Conservation (phyloP, 768 basidiomycete species). For the Artomyces pyxidatus region DNA sequence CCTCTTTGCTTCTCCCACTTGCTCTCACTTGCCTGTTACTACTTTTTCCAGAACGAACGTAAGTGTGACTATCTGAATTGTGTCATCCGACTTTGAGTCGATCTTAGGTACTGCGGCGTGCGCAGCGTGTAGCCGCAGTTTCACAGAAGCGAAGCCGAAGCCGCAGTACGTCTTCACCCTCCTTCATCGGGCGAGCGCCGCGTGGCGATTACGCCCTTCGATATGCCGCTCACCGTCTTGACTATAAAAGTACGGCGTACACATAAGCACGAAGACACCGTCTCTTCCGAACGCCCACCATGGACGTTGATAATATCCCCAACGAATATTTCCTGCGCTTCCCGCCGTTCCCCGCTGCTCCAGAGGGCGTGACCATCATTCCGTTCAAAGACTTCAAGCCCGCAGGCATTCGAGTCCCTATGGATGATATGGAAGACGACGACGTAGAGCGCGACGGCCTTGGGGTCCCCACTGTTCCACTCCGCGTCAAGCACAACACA, state of each 20-base stretch:
- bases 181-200: too few relatives aligned
- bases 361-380: conserved; percentile 38
- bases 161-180: too few relatives aligned
- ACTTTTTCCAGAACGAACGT: too few relatives aligned
- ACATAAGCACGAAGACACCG: too few relatives aligned
- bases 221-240: neutral
- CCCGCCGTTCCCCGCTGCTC: conserved; percentile 41
- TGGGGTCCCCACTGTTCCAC: conserved; percentile 57
- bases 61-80: too few relatives aligned
- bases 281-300: neutral
- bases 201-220: neutral
- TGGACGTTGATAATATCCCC: neutral
- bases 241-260: too few relatives aligned
- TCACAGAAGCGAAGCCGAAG: too few relatives aligned
- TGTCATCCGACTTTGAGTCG: too few relatives aligned
- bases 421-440: conserved; percentile 24
- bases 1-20: too few relatives aligned
- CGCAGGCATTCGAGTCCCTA: conserved; percentile 45
- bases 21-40: too few relatives aligned
- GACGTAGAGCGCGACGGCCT: conserved; percentile 54
- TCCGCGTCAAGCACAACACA: conserved; percentile 43
- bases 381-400: conserved; percentile 53
- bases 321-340: conserved; percentile 22
- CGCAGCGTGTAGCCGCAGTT: too few relatives aligned
- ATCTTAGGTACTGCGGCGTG: too few relatives aligned